Conservation (phyloP, 176 grass and related monocot species). For the Cenchrus purpureus region DNA sequence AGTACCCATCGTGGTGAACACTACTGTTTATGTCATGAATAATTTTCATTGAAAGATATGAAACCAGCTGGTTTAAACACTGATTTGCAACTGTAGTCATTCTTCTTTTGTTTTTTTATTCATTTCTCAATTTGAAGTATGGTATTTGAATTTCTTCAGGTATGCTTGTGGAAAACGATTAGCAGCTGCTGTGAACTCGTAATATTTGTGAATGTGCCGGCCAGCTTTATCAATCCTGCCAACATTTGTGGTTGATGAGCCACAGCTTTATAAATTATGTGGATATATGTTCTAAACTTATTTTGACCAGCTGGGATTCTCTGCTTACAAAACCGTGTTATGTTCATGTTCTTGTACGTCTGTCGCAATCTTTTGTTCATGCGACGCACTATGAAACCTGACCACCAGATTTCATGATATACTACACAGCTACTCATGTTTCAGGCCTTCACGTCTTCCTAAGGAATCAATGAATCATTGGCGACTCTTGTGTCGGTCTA, state of each 20-base stretch:
- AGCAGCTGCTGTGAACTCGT: background rate
- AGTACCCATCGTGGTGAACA: conserved; percentile 32
- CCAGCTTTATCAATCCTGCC: background rate
- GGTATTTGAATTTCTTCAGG: background rate
- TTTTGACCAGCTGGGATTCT: background rate
- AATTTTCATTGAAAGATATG: conserved; percentile 17
- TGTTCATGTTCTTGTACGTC: background rate
- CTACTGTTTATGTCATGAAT: conserved; percentile 14
- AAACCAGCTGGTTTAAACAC: background rate
- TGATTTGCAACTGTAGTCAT: background rate
- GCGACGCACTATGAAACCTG: conserved; percentile 17
- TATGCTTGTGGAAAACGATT: background rate
- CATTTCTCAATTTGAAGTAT: background rate
- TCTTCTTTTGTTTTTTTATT: background rate
- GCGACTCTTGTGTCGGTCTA: background rate
- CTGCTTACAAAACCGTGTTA: conserved; percentile 13
- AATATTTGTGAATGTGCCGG: background rate
- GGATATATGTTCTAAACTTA: background rate
- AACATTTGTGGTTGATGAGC: background rate
- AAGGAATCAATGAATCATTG: background rate
- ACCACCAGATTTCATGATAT: background rate
- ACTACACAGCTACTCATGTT: background rate
- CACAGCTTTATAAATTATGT: background rate
- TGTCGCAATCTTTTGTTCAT: background rate
- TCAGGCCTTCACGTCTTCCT: conserved; percentile 20